Percentiles rank a stretch among this genome's conserved stretches.
phyloP scores from a whole-genome alignment of 108 stramenopile genomes.

The Ochromonas danica region DNA sequence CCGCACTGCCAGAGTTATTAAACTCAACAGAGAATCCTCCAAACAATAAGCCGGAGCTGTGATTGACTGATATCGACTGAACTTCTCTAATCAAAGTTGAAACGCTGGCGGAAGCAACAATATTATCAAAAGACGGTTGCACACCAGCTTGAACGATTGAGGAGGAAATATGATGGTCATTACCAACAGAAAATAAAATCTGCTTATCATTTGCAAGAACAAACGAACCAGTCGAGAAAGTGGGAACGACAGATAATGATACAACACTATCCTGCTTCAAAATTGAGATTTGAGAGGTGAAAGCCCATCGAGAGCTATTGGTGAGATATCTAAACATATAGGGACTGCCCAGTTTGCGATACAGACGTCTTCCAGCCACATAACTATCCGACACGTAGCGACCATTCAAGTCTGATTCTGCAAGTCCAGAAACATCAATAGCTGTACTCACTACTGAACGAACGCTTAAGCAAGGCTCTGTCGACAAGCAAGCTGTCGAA shows the following conservation, averaged over 20 bases:
- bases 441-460: background rate
- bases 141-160: background rate
- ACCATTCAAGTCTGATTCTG: slow-evolving; percentile 12
- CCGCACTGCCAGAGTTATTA: background rate
- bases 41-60: slow-evolving; percentile 1
- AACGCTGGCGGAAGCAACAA: background rate
- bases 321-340: background rate
- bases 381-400: slow-evolving; percentile 4
- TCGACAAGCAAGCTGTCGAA: background rate
- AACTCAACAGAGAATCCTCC: slow-evolving; percentile 24
- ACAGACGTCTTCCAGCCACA: slow-evolving; percentile 1
- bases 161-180: background rate
- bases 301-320: background rate
- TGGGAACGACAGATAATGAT: background rate
- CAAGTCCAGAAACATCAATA: background rate
- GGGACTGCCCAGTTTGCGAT: background rate
- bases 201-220: background rate
- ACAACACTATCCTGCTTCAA: background rate
- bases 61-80: slow-evolving; percentile 2
- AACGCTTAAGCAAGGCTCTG: background rate
- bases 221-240: slow-evolving; percentile 1
- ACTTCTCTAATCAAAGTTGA: background rate
- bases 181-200: background rate
- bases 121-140: slow-evolving; percentile 8
- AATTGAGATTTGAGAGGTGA: background rate